Conservation (phyloP, 345 rosid species). For the Citrus reticulata region DNA sequence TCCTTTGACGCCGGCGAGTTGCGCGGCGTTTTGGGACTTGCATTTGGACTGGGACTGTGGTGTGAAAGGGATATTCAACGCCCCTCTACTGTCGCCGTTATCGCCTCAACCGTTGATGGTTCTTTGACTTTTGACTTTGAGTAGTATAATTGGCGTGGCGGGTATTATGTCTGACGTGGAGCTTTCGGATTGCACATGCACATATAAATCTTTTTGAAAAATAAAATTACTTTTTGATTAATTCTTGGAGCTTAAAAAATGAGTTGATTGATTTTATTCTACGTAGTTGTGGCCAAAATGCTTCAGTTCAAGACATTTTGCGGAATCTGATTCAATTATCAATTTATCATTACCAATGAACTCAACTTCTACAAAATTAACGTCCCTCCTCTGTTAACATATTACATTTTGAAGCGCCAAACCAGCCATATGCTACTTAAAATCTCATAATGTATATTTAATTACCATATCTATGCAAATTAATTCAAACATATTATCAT, state of each 20-base stretch:
- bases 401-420: too few species aligned
- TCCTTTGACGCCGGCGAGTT: slow-evolving; percentile 43
- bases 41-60: slow-evolving; percentile 33
- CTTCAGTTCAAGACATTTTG: neutral
- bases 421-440: too few species aligned
- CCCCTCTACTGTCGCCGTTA: slow-evolving; percentile 46
- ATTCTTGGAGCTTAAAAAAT: neutral
- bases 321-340: too few species aligned
- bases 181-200: neutral
- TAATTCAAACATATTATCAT: too few species aligned
- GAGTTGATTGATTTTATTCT: neutral
- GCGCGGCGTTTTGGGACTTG: slow-evolving; percentile 25
- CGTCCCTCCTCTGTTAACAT: too few species aligned
- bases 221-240: neutral
- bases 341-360: too few species aligned
- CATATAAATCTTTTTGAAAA: neutral
- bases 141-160: neutral
- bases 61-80: slow-evolving; percentile 37
- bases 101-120: slow-evolving; percentile 20
- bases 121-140: neutral
- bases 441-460: too few species aligned
- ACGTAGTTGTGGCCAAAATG: neutral
- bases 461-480: too few species aligned
- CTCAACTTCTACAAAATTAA: too few species aligned
- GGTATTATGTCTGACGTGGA: neutral